Conservation (phyloP, 108 stramenopile species). For the Conticribra guillardii region DNA sequence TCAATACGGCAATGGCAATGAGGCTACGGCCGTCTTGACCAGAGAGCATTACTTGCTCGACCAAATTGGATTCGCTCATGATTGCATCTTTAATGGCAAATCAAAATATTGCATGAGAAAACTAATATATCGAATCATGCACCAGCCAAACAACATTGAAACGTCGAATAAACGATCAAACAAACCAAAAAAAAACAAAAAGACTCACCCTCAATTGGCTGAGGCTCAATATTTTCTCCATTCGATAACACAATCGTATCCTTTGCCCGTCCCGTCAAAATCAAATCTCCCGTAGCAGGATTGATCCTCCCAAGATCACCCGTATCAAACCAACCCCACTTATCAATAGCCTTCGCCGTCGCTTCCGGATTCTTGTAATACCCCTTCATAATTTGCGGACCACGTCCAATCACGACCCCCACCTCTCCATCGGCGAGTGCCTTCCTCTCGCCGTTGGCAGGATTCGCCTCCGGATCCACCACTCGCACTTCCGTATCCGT, state of each 20-base stretch:
- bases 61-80: constrained; percentile 57
- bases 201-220: constrained; percentile 50
- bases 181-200: not conserved
- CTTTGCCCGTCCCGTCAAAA: constrained; percentile 72
- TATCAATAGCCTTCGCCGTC: constrained; percentile 57
- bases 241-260: constrained; percentile 80
- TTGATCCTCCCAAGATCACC: constrained; percentile 74
- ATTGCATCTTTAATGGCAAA: constrained; percentile 51
- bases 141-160: not conserved
- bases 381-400: constrained; percentile 78
- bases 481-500: constrained; percentile 62
- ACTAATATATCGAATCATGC: too few species aligned
- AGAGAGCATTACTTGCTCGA: constrained; percentile 94
- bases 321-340: constrained; percentile 76
- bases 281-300: constrained; percentile 63
- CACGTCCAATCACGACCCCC: constrained; percentile 66
- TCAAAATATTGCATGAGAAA: not conserved
- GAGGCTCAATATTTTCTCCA: constrained; percentile 70
- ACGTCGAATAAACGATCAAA: not conserved
- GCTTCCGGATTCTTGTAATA: constrained; percentile 82
- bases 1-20: constrained; percentile 81
- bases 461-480: constrained; percentile 50
- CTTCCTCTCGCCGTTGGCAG: constrained; percentile 26
- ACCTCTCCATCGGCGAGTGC: constrained; percentile 39
- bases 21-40: constrained; percentile 91